Evolutionary conservation across 345 rosid species (phyloP), one percentile per base, ranked within the genome.

Genomic region (Pseudoturritis turrita): DNA sequence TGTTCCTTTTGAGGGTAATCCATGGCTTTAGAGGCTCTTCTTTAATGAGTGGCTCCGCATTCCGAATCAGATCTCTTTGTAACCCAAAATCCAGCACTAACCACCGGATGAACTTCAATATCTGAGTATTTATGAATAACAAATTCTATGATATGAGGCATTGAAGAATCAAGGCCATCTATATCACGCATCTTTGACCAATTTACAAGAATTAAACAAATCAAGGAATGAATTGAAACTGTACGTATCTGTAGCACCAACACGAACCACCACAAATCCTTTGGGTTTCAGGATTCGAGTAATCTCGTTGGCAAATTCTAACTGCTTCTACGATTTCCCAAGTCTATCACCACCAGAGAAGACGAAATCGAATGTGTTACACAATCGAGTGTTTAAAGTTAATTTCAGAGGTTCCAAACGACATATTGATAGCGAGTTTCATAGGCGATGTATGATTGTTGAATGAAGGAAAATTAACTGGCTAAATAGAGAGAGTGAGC

Each of bases 21-120:
- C 99, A 96, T 2, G 99, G 99, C 80, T 96, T 96, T 67, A 86
- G 76, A 19, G 99, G 99, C 82, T 96, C 99, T 70, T 85, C 88
- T 56, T 3, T 3, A 33, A 96, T 87, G 75, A 96, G 28, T 0
- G 89, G 86, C 90, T 92, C 99, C 0, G 97, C 96, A 10, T 81
- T 81, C 64, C 82, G 77, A 43, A 96, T 83, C 70, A 92, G 70
- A 23, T 79, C 87, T 71, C 51, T 71, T 89, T 96, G 56, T 86
- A 80, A 51, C 80, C 95, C 4, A 88, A 88, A 77, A 87, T 80
- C 5, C 81, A 79, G 75, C 99, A 96, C 68, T 81, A 84, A 25
- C 66, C 85, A 62, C 10, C 75, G 6, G 49, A 12, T 49, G 68
- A 17, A 15, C 63, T 35, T 63, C 64, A 72, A 74, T 62, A 35